phyloP scores from a whole-genome alignment of 129 eudicot genomes.

The Tanacetum coccineum region DNA sequence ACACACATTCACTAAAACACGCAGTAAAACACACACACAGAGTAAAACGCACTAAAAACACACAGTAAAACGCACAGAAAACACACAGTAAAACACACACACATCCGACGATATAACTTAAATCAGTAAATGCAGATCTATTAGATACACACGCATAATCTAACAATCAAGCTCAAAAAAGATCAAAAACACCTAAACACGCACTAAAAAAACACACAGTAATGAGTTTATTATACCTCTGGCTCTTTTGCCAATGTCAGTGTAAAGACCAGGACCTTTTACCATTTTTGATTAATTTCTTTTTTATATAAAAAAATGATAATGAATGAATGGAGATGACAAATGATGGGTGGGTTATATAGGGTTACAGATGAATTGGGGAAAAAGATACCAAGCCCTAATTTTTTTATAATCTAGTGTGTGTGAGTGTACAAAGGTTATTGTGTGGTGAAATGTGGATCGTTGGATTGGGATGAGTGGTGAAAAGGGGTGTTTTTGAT shows the following conservation, averaged over 20 bases:
- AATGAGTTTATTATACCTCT: constrained; percentile 40
- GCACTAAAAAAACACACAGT: neutral
- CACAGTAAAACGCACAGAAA: no score
- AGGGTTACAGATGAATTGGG: constrained; percentile 16
- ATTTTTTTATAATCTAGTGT: constrained; percentile 24
- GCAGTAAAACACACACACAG: no score
- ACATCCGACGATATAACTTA: neutral
- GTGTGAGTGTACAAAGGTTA: constrained; percentile 4
- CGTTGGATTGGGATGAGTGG: constrained; percentile 16
- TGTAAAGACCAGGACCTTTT: constrained; percentile 92
- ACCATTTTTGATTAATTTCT: constrained; percentile 52
- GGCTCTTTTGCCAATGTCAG: constrained; percentile 78
- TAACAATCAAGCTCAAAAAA: no score
- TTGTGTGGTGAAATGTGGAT: neutral
- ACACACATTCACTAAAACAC: no score
- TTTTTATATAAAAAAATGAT: constrained; percentile 16
- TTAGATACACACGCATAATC: neutral
- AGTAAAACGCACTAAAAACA: no score
- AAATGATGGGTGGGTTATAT: constrained; percentile 4
- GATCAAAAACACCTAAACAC: neutral
- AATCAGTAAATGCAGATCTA: neutral
- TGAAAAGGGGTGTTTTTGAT: constrained; percentile 1
- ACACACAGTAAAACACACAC: no score
- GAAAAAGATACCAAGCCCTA: constrained; percentile 39
- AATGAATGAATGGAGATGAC: constrained; percentile 16